phyloP scores from a whole-genome alignment of 2,329 filamentous ascomycete genomes.

The Hyphodiscus sp. region DNA sequence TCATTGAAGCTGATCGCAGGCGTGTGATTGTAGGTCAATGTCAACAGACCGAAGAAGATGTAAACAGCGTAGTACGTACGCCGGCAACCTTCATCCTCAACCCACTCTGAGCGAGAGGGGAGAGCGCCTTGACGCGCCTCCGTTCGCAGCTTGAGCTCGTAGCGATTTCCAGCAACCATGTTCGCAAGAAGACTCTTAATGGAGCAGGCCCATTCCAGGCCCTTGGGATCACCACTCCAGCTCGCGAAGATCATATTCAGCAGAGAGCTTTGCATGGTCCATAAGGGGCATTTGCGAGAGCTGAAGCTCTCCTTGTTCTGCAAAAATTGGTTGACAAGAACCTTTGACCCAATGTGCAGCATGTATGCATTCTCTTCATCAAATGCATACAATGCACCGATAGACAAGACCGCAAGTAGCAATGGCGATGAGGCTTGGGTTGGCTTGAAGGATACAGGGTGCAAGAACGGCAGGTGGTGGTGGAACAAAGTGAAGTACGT shows the following conservation, averaged over 20 bases:
- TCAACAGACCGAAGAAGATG: constrained; percentile 95
- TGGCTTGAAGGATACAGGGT: constrained; percentile 84
- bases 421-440: constrained; percentile 74
- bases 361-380: constrained; percentile 96
- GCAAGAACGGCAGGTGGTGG: constrained; percentile 91
- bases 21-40: constrained; percentile 94
- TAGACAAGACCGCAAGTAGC: constrained; percentile 83
- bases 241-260: constrained; percentile 99
- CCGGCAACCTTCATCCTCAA: constrained; percentile 92
- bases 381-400: constrained; percentile 93
- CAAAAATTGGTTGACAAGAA: constrained; percentile 92
- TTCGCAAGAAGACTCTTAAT: constrained; percentile 97
- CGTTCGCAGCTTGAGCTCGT: constrained; percentile 88
- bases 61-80: constrained; percentile 98
- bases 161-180: constrained; percentile 96
- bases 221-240: constrained; percentile 97
- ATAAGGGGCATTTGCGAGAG: constrained; percentile 91
- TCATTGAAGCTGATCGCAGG: constrained; percentile 98
- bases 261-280: constrained; percentile 96
- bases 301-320: constrained; percentile 99
- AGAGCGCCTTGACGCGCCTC: constrained; percentile 73
- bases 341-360: constrained; percentile 95
- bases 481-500: constrained; percentile 98
- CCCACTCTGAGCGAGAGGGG: constrained; percentile 83
- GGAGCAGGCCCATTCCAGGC: constrained; percentile 96